Base-by-base conservation (phyloP, 208 protist species). In the Crithidia bombi region DNA sequence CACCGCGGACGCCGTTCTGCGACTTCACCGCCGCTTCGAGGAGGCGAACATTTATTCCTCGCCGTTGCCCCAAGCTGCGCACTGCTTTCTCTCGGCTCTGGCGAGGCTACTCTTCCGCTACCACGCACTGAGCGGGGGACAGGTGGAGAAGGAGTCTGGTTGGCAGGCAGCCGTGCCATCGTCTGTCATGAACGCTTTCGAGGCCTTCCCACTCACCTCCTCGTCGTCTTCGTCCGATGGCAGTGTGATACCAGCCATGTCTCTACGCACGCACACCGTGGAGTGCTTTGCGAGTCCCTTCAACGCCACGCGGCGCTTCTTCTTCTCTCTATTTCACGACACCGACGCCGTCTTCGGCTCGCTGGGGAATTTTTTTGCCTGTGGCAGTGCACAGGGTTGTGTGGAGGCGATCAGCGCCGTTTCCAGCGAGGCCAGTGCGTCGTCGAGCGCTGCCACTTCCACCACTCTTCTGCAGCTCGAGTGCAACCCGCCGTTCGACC, bases 281-380 rank as follows among this genome's bases (percentile, higher is more conserved):
- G 81, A 86, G 64, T 86, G 81, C 46, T 86, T 86, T 54, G 72
- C 72, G 5, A 80, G 76, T 41, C 81, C 81, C 43, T 80, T 86
- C 39, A 86, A 86, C 65, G 73, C 73, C 21, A 76, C 67, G 26
- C 62, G 73, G 4, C 62, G 50, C 25, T 52, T 61, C 51, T 82
- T 80, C 75, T 86, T 79, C 47, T 82, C 76, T 15, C 56, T 62
- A 7, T 86, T 82, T 25, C 64, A 44, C 32, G 81, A 82, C 68
- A 82, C 72, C 3, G 80, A 85, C 64, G 54, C 66, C 26, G 61
- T 63, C n/a, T 85, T 85, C 47, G 80, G 80, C 36, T 81, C 67
- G 2, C 66, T 75, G 23, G 80, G 80, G 5, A 85, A 79, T 51
- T 85, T 85, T 50, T 82, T 85, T 33, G 44, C 41, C 15, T 75